phyloP scores from a whole-genome alignment of 2,329 filamentous ascomycete species.

The Penicillium fuscoglaucum region DNA sequence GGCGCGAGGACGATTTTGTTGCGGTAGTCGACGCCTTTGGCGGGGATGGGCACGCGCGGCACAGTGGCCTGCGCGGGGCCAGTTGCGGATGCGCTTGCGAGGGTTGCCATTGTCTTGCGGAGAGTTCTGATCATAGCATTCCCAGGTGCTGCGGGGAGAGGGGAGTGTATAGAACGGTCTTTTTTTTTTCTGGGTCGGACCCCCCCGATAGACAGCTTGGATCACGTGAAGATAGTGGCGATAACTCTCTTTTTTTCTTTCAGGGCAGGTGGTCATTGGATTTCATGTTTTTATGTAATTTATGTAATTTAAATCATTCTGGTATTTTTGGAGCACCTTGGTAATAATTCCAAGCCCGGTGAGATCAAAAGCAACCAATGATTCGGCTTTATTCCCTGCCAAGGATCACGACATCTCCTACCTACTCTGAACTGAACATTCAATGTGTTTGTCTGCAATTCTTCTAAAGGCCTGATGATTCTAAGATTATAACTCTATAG shows the following conservation, averaged over 20 bases:
- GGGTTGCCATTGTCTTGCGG: constrained; percentile 56
- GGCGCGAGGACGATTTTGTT: constrained; percentile 92
- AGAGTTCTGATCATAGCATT: constrained; percentile 46
- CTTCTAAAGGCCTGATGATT: neutral
- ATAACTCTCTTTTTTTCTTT: neutral
- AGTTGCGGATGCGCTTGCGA: constrained; percentile 33
- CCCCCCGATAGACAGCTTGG: neutral
- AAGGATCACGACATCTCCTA: constrained; percentile 10
- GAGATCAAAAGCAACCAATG: neutral
- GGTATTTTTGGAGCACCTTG: neutral
- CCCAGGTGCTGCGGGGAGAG: constrained; percentile 11
- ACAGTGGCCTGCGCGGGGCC: constrained; percentile 33
- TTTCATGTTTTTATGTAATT: neutral
- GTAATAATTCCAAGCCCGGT: neutral
- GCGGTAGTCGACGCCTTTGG: constrained; percentile 87
- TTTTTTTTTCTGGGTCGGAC: constrained; percentile 13
- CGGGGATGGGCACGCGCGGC: constrained; percentile 78
- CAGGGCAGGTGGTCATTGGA: neutral
- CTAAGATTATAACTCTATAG: neutral
- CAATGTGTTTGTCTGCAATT: neutral
- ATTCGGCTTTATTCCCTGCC: neutral
- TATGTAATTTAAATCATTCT: neutral
- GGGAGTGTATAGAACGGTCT: neutral
- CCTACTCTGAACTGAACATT: neutral
- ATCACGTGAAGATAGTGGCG: constrained; percentile 21